phyloP scores from a whole-genome alignment of 2,329 filamentous ascomycete species.

The Leptographium wingfieldii region DNA sequence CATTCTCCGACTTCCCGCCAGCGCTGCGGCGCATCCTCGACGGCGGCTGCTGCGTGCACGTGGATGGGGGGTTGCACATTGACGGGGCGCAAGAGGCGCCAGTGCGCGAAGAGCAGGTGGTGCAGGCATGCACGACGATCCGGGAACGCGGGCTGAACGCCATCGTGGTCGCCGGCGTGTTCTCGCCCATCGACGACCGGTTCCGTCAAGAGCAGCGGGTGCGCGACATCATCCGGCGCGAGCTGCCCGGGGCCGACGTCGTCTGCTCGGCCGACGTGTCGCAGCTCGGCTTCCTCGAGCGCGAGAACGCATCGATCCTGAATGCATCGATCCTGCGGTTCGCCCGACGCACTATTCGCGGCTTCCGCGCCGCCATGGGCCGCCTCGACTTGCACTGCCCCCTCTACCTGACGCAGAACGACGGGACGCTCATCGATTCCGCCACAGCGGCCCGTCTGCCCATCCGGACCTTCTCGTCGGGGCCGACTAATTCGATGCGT shows the following conservation, averaged over 20 bases:
- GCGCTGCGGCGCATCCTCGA: constrained; percentile 27
- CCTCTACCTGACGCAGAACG: constrained; percentile 37
- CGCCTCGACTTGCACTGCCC: constrained; percentile 24
- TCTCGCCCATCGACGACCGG: constrained; percentile 42
- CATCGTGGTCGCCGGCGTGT: constrained; percentile 44
- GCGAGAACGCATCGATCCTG: constrained; percentile 40
- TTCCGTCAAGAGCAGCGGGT: constrained; percentile 39
- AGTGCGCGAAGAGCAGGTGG: constrained; percentile 26
- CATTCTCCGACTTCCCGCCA: constrained; percentile 25
- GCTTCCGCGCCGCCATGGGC: constrained; percentile 31
- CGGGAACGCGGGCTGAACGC: constrained; percentile 18
- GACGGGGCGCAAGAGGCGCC: constrained; percentile 34
- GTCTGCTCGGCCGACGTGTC: constrained; percentile 20
- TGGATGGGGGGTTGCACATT: constrained; percentile 40
- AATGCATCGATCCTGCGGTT: constrained; percentile 37
- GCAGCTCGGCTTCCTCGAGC: constrained; percentile 28
- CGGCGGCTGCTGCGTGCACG: constrained; percentile 27
- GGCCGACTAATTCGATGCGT: constrained; percentile 26
- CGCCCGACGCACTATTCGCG: constrained; percentile 30
- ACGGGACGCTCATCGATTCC: constrained; percentile 33
- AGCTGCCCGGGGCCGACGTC: constrained; percentile 23
- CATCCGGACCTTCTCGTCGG: constrained; percentile 31
- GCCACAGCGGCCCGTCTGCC: constrained; percentile 28
- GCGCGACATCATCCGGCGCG: constrained; percentile 31
- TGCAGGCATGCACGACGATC: constrained; percentile 12